Conservation (phyloP, 192 early-diverging fungal genomes). For the Helicostylum pulchrum region DNA sequence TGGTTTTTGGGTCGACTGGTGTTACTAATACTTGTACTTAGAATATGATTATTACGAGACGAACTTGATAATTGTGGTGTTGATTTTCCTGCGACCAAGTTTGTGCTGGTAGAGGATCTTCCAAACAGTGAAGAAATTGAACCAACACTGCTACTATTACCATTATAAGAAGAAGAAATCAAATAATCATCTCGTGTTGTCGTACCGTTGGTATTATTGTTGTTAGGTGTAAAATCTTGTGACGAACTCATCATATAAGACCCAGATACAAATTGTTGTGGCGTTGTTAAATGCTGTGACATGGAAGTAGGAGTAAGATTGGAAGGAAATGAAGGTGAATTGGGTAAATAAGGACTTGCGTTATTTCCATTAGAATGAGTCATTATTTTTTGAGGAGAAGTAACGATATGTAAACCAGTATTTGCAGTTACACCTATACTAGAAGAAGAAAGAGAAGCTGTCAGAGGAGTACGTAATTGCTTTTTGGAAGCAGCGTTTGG, state of each 20-base stretch:
- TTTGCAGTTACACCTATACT: neutral
- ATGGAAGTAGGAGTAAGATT: slow-evolving; percentile 12
- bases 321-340: neutral
- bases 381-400: neutral
- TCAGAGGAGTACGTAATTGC: neutral
- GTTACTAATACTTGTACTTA: neutral
- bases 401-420: slow-evolving; percentile 1
- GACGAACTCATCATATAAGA: slow-evolving; percentile 1
- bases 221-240: neutral
- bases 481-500: slow-evolving; percentile 9
- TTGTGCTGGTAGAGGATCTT: neutral
- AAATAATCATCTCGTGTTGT: neutral
- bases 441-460: neutral
- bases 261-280: no score
- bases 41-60: neutral
- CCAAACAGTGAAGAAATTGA: slow-evolving; percentile 20
- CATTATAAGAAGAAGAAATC: slow-evolving; percentile 9
- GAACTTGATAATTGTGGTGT: slow-evolving; percentile 5
- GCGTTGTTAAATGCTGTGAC: no score
- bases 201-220: neutral
- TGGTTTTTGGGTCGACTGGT: slow-evolving; percentile 53
- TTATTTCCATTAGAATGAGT: neutral
- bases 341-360: slow-evolving; percentile 1
- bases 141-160: slow-evolving; percentile 19
- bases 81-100: neutral